Conservation (phyloP, 306 rosid species). For the Gastrolobium villosum region DNA sequence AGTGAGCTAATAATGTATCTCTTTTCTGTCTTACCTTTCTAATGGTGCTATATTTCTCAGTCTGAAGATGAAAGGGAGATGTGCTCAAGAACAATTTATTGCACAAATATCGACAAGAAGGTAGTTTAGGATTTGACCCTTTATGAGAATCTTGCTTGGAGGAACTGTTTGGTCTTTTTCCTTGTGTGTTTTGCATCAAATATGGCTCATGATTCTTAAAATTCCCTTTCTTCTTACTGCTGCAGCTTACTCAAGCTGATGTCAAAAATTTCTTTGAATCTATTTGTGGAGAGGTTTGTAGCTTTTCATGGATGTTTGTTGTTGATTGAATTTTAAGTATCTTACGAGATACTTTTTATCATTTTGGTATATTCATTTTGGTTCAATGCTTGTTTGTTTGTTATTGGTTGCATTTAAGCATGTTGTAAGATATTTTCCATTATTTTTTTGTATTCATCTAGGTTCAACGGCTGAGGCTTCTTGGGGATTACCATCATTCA, state of each 20-base stretch:
- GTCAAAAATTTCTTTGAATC: constrained; percentile 91
- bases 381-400: constrained; percentile 67
- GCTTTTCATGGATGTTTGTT: constrained; percentile 27
- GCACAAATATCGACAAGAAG: constrained; percentile 99
- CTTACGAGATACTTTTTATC: constrained; percentile 31
- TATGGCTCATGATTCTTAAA: constrained; percentile 13
- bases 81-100: constrained; percentile 98
- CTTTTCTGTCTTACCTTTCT: constrained; percentile 43
- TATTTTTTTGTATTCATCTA: constrained; percentile 47
- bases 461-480: constrained; percentile 98
- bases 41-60: constrained; percentile 54
- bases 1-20: constrained; percentile 37
- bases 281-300: constrained; percentile 96
- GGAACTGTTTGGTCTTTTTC: constrained; percentile 18
- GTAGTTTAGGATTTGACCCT: constrained; percentile 53
- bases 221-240: constrained; percentile 39
- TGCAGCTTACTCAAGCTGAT: constrained; percentile 95
- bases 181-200: constrained; percentile 21
- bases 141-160: constrained; percentile 34
- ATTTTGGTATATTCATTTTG: constrained; percentile 43
- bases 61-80: constrained; percentile 98
- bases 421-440: constrained; percentile 33
- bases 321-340: constrained; percentile 38
- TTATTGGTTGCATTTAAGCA: constrained; percentile 34
- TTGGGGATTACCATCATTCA: constrained; percentile 96